Evolutionary conservation across 2,329 filamentous ascomycete species (phyloP), one percentile per base, ranked within the genome.

Genomic region (Neonectria neomacrospora): DNA sequence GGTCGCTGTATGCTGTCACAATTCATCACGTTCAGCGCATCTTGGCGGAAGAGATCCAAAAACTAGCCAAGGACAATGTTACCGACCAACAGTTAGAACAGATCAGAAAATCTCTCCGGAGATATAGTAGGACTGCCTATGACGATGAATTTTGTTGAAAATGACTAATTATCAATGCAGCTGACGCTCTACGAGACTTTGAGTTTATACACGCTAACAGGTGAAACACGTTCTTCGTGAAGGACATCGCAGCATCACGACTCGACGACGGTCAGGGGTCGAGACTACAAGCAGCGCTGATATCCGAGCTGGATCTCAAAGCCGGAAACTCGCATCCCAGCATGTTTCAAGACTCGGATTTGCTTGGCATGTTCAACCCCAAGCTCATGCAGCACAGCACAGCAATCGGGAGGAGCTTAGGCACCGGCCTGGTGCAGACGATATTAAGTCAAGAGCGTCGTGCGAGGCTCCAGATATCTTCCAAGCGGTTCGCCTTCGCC

Each of bases 341-440:
- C 48, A n/a, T 51, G n/a, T 51, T 51, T 10, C 28, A n/a, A 20
- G 48, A 51, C 48, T 51, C 48, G 7, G 48, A 51, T 28, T 28
- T 51, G 5, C 28, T 51, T 22, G 48, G 48, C 3, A 37, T 28
- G n/a, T 51, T 51, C 18, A 51, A 37, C 20, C 48, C 48, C 30
- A 18, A 51, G 12, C 48, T 51, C 30, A 51, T 51, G 48, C 48
- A 51, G 18, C 50, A 53, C 50, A 53, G 50, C 50, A 53, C 34
- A 5, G 26, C 18, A 4, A 53, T 53, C 16, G 34, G 50, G 4
- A 12, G 16, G 6, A 53, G 50, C 18, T 32, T 53, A 26, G 50
- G 50, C 20, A 53, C 50, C 12, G 50, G n/a, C 14, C 20, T 34
- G 6, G 50, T 34, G 32, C 32, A 53, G 26, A 53, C 18, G 10